A percentile compares a stretch with the other conserved stretches of the same genome.
Conservation (phyloP, 208 protist genomes). For the Crithidia bombi region DNA sequence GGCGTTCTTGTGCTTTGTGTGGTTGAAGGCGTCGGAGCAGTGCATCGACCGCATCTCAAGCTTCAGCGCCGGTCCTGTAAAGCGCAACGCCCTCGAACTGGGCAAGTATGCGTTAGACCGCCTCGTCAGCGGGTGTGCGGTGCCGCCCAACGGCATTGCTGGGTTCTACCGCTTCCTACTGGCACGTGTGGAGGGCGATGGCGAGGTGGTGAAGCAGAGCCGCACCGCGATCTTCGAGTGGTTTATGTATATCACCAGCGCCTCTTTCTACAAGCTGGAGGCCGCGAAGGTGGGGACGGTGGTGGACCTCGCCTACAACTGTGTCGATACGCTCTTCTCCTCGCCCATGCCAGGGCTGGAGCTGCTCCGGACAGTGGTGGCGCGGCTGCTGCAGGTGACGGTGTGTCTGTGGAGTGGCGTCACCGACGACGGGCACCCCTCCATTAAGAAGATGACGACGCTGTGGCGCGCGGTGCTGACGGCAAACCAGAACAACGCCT, state of each 20-base stretch:
- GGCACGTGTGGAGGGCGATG: conserved; percentile 27
- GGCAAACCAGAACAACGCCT: conserved; percentile 28
- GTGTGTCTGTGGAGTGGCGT: conserved; percentile 30
- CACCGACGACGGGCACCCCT: conserved; percentile 8
- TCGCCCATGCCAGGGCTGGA: conserved; percentile 50
- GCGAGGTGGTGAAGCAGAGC: conserved; percentile 31
- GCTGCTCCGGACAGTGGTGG: conserved; percentile 43
- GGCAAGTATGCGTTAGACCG: conserved; percentile 65
- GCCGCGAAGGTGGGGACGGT: conserved; percentile 33
- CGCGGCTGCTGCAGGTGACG: conserved; percentile 55
- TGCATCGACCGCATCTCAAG: conserved; percentile 25
- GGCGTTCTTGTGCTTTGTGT: conserved; percentile 57
- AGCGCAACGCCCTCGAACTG: conserved; percentile 52
- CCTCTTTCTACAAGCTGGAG: conserved; percentile 44
- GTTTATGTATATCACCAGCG: conserved; percentile 58
- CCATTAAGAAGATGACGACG: conserved; percentile 33
- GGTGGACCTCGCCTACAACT: conserved; percentile 52
- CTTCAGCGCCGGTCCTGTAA: conserved; percentile 19
- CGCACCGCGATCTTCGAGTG: conserved; percentile 68
- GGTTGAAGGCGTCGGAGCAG: conserved; percentile 61
- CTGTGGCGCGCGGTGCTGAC: conserved; percentile 49
- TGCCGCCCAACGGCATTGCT: conserved; percentile 45
- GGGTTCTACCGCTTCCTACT: conserved; percentile 52
- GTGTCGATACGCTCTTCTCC: conserved; percentile 48
- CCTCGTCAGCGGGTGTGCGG: conserved; percentile 56